Conservation (phyloP, 2,329 filamentous ascomycete genomes). For the Harringtonia aguacate region DNA sequence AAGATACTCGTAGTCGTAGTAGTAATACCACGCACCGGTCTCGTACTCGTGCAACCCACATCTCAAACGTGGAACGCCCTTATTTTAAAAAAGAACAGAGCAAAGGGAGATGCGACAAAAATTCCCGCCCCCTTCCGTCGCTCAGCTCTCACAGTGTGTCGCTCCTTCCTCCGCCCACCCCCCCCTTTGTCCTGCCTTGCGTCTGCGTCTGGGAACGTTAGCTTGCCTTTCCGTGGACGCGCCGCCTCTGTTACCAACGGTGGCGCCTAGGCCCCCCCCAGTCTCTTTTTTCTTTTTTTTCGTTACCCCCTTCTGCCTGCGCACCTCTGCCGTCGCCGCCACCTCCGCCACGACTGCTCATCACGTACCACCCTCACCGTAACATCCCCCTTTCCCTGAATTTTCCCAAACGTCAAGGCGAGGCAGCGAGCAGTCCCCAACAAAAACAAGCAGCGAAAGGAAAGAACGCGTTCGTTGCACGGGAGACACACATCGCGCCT, state of each 20-base stretch:
- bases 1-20: neutral
- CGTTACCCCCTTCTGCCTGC: slow-evolving; percentile 8
- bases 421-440: neutral
- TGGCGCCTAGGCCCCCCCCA: slow-evolving; percentile 4
- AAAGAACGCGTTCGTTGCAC: neutral
- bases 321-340: slow-evolving; percentile 3
- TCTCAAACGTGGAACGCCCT: neutral
- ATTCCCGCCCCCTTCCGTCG: slow-evolving; percentile 7
- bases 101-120: neutral
- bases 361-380: slow-evolving; percentile 7
- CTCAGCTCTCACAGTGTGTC: slow-evolving; percentile 7
- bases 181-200: slow-evolving; percentile 4
- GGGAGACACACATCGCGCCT: neutral
- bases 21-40: neutral
- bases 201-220: slow-evolving; percentile 7
- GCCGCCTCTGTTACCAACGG: slow-evolving; percentile 9
- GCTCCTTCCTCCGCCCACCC: slow-evolving; percentile 1
- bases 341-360: slow-evolving; percentile 6
- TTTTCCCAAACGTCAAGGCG: neutral
- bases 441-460: neutral
- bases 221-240: slow-evolving; percentile 9
- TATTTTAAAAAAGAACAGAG: neutral
- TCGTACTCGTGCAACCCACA: neutral
- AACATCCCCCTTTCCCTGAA: slow-evolving; percentile 1
- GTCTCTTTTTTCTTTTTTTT: slow-evolving; percentile 3